Evolutionary conservation across 805 yeast species (phyloP).

Genomic region (Candida glaebosa): DNA sequence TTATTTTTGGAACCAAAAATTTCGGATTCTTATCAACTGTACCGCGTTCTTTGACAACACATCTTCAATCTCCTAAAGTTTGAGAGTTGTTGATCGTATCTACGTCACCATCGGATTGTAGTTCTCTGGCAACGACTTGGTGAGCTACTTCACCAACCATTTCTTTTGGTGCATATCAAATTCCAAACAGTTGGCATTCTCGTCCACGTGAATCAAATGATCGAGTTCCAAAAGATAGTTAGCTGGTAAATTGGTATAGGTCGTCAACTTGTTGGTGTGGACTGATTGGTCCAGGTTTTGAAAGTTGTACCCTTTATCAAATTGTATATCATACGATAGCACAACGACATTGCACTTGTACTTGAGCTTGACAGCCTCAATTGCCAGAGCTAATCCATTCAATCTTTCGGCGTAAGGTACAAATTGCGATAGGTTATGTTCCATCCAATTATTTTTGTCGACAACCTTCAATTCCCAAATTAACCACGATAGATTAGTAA

Average conservation of each 20-base stretch:
- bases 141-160: slow-evolving; percentile 5
- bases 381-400: slow-evolving; percentile 9
- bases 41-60: too few relatives aligned
- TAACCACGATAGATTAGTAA: slow-evolving; percentile 27
- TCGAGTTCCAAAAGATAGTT: slow-evolving; percentile 9
- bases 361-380: slow-evolving; percentile 12
- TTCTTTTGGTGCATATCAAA: slow-evolving; percentile 6
- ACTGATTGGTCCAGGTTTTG: background rate
- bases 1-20: too few relatives aligned
- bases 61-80: too few relatives aligned
- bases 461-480: slow-evolving; percentile 27
- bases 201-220: slow-evolving; percentile 11
- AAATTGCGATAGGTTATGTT: slow-evolving; percentile 8
- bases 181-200: background rate
- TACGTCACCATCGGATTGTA: too few relatives aligned
- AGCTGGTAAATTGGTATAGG: slow-evolving; percentile 10
- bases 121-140: too few relatives aligned
- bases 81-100: too few relatives aligned
- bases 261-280: background rate
- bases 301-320: slow-evolving; percentile 28
- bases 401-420: slow-evolving; percentile 11
- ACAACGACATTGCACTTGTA: slow-evolving; percentile 27
- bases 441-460: slow-evolving; percentile 6
- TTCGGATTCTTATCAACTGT: too few relatives aligned
- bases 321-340: slow-evolving; percentile 22